These are phyloP conservation scores for Cerioporus squamosus DNA, from an alignment of 1,284 basidiomycete species.

Conservation along the genomic window DNA sequence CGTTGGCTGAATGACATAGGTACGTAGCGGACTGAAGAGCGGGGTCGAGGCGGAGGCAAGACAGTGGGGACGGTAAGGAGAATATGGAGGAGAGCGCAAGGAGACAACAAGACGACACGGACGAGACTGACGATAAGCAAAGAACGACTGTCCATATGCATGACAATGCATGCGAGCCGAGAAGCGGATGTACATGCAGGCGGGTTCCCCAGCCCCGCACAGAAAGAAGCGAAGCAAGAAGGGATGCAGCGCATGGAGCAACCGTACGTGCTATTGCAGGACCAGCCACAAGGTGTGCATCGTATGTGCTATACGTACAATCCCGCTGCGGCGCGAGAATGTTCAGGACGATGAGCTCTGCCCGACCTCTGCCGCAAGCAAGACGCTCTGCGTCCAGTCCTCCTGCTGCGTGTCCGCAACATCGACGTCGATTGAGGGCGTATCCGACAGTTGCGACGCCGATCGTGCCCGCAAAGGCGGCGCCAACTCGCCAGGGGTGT, in stretches of 20 bases:
- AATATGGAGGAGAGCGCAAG: not conserved
- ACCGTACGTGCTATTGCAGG: slow-evolving; percentile 11
- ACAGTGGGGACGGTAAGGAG: not conserved
- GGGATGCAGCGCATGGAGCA: slow-evolving; percentile 1
- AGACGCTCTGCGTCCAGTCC: slow-evolving; percentile 65
- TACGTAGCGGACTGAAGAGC: not conserved
- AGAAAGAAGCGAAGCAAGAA: slow-evolving; percentile 6
- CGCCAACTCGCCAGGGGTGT: slow-evolving; percentile 31
- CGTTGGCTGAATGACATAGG: not conserved
- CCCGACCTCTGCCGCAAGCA: slow-evolving; percentile 52
- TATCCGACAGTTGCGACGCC: slow-evolving; percentile 27
- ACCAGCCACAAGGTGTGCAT: slow-evolving; percentile 20
- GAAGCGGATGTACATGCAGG: not conserved
- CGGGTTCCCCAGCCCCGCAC: slow-evolving; percentile 10
- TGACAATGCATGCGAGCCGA: not conserved
- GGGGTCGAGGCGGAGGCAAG: not conserved
- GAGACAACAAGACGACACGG: slow-evolving; percentile 18
- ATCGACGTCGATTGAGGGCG: slow-evolving; percentile 32
- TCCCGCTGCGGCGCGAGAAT: not conserved
- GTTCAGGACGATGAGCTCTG: slow-evolving; percentile 4
- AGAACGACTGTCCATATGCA: slow-evolving; percentile 20
- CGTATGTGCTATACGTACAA: slow-evolving; percentile 3
- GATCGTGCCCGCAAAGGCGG: slow-evolving; percentile 19
- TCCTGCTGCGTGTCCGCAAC: slow-evolving; percentile 46
- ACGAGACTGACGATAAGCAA: slow-evolving; percentile 11